Conservation (phyloP, 768 basidiomycete species). For the Gloeopeniophorella convolvens region DNA sequence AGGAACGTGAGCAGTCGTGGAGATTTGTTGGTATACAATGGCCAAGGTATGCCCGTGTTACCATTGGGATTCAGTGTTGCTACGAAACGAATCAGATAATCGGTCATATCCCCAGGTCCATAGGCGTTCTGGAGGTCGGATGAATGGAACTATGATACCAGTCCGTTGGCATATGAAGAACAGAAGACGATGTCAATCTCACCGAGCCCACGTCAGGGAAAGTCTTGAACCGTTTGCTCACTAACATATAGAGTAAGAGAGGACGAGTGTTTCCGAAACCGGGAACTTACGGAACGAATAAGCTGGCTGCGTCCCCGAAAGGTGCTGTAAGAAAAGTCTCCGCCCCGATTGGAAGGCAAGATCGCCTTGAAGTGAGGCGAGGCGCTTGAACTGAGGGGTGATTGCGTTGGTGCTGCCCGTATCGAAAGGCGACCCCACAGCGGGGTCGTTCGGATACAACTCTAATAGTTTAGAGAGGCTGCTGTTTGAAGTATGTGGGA, state of each 20-base stretch:
- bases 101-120: constrained; percentile 8
- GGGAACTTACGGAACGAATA: constrained; percentile 31
- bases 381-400: constrained; percentile 36
- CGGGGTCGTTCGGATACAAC: constrained; percentile 15
- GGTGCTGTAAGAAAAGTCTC: constrained; percentile 30
- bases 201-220: constrained; percentile 26
- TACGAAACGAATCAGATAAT: constrained; percentile 23
- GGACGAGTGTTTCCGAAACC: background rate
- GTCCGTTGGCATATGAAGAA: too few species aligned
- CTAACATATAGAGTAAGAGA: constrained; percentile 19
- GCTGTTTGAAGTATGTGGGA: constrained; percentile 1
- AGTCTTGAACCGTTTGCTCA: constrained; percentile 30
- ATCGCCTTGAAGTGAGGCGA: constrained; percentile 35
- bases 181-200: too few species aligned
- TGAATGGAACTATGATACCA: too few species aligned
- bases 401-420: constrained; percentile 18
- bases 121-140: constrained; percentile 12
- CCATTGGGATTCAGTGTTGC: constrained; percentile 27
- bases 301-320: constrained; percentile 27
- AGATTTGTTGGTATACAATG: constrained; percentile 4
- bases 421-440: constrained; percentile 26
- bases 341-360: constrained; percentile 30
- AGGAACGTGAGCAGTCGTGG: constrained; percentile 15
- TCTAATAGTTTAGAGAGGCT: constrained; percentile 12
- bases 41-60: constrained; percentile 6